phyloP scores from a whole-genome alignment of 2,329 filamentous ascomycete genomes.

The Beauveria scarabaeidicola region DNA sequence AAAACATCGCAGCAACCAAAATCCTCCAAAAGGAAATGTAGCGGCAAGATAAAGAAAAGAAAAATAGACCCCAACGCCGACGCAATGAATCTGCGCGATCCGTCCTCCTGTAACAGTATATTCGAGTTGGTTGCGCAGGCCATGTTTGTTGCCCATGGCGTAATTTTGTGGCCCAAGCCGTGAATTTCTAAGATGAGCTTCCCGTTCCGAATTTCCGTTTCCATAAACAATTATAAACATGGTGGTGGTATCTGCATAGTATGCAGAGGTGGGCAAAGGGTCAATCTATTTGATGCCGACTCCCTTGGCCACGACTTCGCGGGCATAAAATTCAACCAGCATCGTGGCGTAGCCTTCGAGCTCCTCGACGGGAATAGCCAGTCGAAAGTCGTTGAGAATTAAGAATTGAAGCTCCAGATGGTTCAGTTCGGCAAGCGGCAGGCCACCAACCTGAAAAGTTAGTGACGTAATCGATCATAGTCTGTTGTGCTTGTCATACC shows the following conservation, averaged over 20 bases:
- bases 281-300: background rate
- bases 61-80: slow-evolving; percentile 7
- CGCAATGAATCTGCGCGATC: slow-evolving; percentile 12
- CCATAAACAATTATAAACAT: background rate
- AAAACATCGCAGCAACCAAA: background rate
- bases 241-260: background rate
- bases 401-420: slow-evolving; percentile 95
- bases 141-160: background rate
- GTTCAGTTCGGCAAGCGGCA: slow-evolving; percentile 87
- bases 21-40: background rate
- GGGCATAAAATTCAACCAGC: slow-evolving; percentile 94
- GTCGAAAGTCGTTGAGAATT: slow-evolving; percentile 88
- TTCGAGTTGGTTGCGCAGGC: background rate
- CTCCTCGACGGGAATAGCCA: slow-evolving; percentile 88
- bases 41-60: background rate
- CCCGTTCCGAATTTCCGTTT: background rate
- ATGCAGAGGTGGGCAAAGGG: background rate
- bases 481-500: slow-evolving; percentile 44
- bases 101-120: slow-evolving; percentile 7
- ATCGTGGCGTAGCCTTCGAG: slow-evolving; percentile 96
- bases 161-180: background rate
- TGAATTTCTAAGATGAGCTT: slow-evolving; percentile 5
- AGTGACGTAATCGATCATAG: background rate
- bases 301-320: slow-evolving; percentile 61
- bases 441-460: slow-evolving; percentile 68